Evolutionary conservation across 305 asterid genomes (phyloP).

Genomic region (Fraxinus angustifolia): DNA sequence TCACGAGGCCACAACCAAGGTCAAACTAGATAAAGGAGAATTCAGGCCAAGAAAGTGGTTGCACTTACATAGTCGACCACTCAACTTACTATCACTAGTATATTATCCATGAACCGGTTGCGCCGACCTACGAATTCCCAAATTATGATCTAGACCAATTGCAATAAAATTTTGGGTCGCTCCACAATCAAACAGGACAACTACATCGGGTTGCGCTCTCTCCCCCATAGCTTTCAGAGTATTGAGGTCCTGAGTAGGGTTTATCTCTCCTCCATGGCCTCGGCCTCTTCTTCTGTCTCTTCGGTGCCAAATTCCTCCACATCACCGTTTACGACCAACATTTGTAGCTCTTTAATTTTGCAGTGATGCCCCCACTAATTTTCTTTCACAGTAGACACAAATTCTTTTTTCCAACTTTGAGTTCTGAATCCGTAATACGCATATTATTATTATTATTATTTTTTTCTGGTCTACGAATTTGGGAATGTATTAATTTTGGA

Average conservation of each 20-base stretch:
- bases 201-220: background rate
- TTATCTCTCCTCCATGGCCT: background rate
- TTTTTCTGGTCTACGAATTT: background rate
- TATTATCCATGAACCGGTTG: background rate
- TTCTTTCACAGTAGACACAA: background rate
- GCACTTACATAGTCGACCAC: background rate
- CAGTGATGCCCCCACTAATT: background rate
- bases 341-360: background rate
- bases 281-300: background rate
- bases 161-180: background rate
- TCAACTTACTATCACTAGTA: background rate
- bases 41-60: background rate
- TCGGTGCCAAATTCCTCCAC: background rate
- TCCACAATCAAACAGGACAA: background rate
- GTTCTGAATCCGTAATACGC: background rate
- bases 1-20: background rate
- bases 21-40: background rate
- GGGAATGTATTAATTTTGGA: background rate
- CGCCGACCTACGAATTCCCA: background rate
- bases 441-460: background rate
- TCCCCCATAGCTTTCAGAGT: background rate
- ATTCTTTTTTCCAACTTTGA: background rate
- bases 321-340: background rate
- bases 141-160: background rate
- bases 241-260: background rate